phyloP scores from a whole-genome alignment of 2,329 filamentous ascomycete species.

The Tolypocladium nubicola region DNA sequence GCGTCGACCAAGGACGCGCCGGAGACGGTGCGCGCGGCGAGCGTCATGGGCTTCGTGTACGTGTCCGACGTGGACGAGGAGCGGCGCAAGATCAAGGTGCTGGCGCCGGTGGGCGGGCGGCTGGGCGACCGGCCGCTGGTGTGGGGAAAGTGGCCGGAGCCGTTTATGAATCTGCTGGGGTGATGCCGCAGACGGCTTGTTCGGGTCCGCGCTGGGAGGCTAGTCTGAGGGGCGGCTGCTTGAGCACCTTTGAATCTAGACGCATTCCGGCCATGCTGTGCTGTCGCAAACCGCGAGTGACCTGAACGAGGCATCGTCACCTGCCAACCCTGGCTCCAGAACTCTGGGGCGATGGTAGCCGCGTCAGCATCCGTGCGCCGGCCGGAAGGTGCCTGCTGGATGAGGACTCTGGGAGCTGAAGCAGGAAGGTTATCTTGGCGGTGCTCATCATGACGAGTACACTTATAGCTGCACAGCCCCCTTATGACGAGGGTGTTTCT shows the following conservation, averaged over 20 bases:
- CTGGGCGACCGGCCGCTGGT: slow-evolving; percentile 72
- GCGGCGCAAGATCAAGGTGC: slow-evolving; percentile 66
- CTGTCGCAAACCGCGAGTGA: no score
- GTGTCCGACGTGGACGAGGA: slow-evolving; percentile 85
- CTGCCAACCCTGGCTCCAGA: not conserved
- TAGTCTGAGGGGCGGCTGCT: not conserved
- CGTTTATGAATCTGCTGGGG: slow-evolving; percentile 65
- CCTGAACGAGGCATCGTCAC: no score
- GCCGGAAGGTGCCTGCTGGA: not conserved
- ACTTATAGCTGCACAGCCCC: no score
- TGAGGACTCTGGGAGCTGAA: not conserved
- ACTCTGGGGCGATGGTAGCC: not conserved
- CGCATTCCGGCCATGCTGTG: no score
- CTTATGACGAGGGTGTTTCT: no score
- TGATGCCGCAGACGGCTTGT: slow-evolving; percentile 6
- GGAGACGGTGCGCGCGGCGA: slow-evolving; percentile 66
- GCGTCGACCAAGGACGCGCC: slow-evolving; percentile 58
- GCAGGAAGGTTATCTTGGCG: not conserved
- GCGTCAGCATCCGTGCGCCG: not conserved
- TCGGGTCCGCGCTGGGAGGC: not conserved
- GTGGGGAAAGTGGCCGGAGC: slow-evolving; percentile 80
- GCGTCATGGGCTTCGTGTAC: slow-evolving; percentile 87
- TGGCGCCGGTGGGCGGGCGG: slow-evolving; percentile 75
- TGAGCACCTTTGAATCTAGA: not conserved
- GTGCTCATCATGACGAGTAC: no score